Base-by-base conservation (phyloP, 306 rosid genomes). In the Spatholobus suberectus region DNA sequence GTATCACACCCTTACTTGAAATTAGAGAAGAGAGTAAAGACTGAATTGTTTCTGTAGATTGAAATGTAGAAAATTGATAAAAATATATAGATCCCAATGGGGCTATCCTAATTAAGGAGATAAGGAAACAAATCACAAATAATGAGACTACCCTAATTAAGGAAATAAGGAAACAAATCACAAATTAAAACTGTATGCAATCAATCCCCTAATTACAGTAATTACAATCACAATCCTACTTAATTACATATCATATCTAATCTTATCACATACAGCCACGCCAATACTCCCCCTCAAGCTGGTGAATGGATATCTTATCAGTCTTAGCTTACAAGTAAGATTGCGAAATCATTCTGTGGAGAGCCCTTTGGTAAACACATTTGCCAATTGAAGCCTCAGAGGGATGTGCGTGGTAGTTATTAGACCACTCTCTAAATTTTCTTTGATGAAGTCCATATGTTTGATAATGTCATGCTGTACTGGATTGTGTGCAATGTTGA, bases 81-180 rank as follows among this genome's bases (percentile, higher is more conserved):
- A 61, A 61, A 29, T 61, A 27, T 27, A 5, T 2, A 61, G 2
- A 27, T 61, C 40, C 69, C 0, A 27, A 61, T 4, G 21, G 27
- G 18, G 21, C 38, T 59, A 12, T 20, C 67, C 5, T 13, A 26
- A 24, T 13, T 26, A 59, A 4, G 17, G 2, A 59, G 7, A 26
- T 26, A 26, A 59, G 67, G 67, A 59, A n/a, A 61, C 11, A 61
- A 61, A 59, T 59, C 40, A 61, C n/a, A n/a, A n/a, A n/a, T n/a
- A n/a, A n/a, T n/a, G n/a, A n/a, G n/a, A n/a, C 40, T 61, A 14
- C 40, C 69, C 5, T 14, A 29, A 27, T 15, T 27, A 61, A 5
- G n/a, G 2, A 61, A 3, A 27, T 27, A 27, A 61, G 68, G 68
- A 61, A n/a, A 61, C 11, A 61, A 61, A 59, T 59, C 40, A 61